Base-by-base conservation (phyloP, 441 rosid species). In the Bocquillonia castaneifolia region DNA sequence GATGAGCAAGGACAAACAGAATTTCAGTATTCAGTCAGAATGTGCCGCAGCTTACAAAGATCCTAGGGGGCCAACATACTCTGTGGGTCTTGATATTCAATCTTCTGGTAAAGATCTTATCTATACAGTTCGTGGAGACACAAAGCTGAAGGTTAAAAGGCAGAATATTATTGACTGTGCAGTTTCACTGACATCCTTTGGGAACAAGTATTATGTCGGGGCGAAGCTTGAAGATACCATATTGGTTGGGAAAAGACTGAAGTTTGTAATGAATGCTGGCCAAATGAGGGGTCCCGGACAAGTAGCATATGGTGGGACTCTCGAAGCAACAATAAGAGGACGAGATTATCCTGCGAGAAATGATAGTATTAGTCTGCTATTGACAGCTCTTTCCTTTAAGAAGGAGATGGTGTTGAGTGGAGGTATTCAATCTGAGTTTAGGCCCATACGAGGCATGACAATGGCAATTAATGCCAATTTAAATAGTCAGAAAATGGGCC, bases 251-350 rank as follows among this genome's bases (percentile, higher is more conserved):
- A 85, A 82, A 82, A 83, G 87, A 51, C 69, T 91, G 78, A 91
- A 91, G 78, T 71, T 89, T 65, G 74, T 80, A 8, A 78, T 79
- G 73, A 89, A 87, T 73, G 96, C 82, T 22, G 96, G 91, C 45
- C 86, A 74, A 75, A 76, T 91, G 79, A 85, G 74, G 37, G 92
- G 93, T 71, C 70, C 80, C 15, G 92, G 80, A 53, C 79, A 85
- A 75, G 83, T 71, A 68, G 96, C 93, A 29, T 83, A 84, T 28
- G 96, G 96, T 45, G 96, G 93, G 74, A 83, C 85, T 70, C 34
- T 89, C n/a, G 96, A 87, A 77, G 97, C 89, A 44, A 81, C 77
- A 36, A 40, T 91, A 36, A 82, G 90, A 83, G 99, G 96, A 75
- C 79, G 79, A 63, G 93, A 91, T 74, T 89, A 82, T 80, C 99